Conservation (phyloP, 2,329 filamentous ascomycete species). For the Macrophomina phaseolina region DNA sequence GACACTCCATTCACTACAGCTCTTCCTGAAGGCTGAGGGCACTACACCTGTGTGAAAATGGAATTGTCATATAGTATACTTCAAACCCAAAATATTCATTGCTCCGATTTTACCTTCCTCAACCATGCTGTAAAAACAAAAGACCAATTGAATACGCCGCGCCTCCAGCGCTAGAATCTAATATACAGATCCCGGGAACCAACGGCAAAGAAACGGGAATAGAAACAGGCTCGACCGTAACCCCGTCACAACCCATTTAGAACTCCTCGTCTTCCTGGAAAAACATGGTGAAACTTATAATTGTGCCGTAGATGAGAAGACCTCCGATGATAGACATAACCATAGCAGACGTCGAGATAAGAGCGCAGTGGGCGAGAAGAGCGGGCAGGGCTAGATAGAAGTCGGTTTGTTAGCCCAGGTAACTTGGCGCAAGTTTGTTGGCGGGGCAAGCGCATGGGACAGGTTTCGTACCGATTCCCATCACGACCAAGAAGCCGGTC, state of each 20-base stretch:
- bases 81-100: constrained; percentile 18
- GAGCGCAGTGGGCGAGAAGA: constrained; percentile 82
- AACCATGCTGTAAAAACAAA: not conserved
- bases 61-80: not conserved
- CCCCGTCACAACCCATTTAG: constrained; percentile 50
- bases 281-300: constrained; percentile 97
- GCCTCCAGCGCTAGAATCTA: constrained; percentile 26
- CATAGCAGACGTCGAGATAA: constrained; percentile 86
- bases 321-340: constrained; percentile 94
- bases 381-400: constrained; percentile 74
- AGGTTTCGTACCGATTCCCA: constrained; percentile 81
- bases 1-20: too few relatives aligned
- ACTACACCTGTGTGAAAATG: too few relatives aligned
- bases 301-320: constrained; percentile 94
- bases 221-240: not conserved
- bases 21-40: too few relatives aligned
- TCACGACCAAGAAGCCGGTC: constrained; percentile 93
- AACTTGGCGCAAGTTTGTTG: not conserved
- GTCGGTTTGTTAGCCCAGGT: constrained; percentile 15
- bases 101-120: constrained; percentile 15
- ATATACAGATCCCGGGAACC: constrained; percentile 24
- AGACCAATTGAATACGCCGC: constrained; percentile 13
- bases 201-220: constrained; percentile 8
- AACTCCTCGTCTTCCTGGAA: constrained; percentile 98
- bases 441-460: not conserved